Evolutionary conservation across 2,329 filamentous ascomycete species (phyloP).

Genomic region (Simplicillium aogashimaense): DNA sequence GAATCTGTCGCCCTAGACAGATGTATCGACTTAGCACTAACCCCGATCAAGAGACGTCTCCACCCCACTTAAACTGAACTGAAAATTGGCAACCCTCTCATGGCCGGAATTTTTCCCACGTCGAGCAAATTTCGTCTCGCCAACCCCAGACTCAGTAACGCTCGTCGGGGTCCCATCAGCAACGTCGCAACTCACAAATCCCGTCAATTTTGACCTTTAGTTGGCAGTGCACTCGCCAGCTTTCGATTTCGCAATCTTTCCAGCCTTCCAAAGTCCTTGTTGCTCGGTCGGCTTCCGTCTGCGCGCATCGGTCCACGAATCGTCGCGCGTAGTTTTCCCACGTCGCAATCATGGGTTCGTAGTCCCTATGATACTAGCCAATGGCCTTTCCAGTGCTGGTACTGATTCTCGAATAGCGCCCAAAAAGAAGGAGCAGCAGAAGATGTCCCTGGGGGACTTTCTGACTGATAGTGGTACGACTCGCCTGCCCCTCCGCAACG

Average conservation of each 20-base stretch:
- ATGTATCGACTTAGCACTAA: too few species aligned
- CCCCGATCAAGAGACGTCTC: too few species aligned
- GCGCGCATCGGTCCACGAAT: constrained; percentile 29
- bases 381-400: constrained; percentile 5
- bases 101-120: constrained; percentile 24
- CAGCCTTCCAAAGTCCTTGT: constrained; percentile 4
- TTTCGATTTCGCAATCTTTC: constrained; percentile 6
- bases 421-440: constrained; percentile 87
- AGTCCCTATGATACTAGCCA: constrained; percentile 3
- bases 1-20: too few species aligned
- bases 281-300: constrained; percentile 12
- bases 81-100: constrained; percentile 25
- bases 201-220: constrained; percentile 10
- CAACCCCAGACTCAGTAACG: constrained; percentile 31
- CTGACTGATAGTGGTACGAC: constrained; percentile 79
- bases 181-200: constrained; percentile 12
- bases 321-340: constrained; percentile 33
- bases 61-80: constrained; percentile 1
- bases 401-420: constrained; percentile 51
- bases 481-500: constrained; percentile 9
- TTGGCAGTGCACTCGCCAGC: constrained; percentile 3
- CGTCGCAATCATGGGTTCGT: constrained; percentile 54
- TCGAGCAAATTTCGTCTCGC: constrained; percentile 33
- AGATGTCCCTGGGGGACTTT: constrained; percentile 97
- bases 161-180: constrained; percentile 24